A percentile compares a stretch with the other conserved stretches of the same genome.
Conservation (phyloP, 148 eudicot genomes). For the Fallopia convolvulus region DNA sequence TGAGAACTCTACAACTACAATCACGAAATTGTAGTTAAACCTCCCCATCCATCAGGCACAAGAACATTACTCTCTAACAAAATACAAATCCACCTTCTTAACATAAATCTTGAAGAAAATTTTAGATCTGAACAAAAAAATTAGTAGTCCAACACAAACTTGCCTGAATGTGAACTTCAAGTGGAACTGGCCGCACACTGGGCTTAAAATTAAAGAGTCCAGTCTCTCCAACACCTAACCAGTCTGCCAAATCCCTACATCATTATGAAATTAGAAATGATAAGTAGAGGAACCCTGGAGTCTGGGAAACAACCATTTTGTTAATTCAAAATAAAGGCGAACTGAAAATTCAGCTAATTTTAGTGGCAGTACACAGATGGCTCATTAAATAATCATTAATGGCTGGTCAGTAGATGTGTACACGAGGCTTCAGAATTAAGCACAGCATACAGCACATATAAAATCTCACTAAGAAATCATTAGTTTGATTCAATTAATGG, state of each 20-base stretch:
- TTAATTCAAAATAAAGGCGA: neutral
- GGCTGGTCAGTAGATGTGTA: neutral
- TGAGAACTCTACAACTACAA: neutral
- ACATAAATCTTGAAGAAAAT: neutral
- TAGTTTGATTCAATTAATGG: neutral
- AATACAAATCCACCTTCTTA: neutral
- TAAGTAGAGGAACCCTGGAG: neutral
- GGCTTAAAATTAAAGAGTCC: conserved; percentile 97
- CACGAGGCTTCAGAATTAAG: neutral
- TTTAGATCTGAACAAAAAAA: neutral
- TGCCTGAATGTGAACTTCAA: conserved; percentile 95
- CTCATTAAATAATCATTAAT: neutral
- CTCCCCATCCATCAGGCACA: neutral
- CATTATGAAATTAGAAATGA: neutral
- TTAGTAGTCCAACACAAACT: neutral
- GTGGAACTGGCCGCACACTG: conserved; percentile 97
- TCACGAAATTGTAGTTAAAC: neutral
- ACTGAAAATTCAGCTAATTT: neutral
- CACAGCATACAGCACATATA: neutral
- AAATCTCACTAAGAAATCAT: neutral
- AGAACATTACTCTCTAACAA: neutral
- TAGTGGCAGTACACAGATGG: neutral
- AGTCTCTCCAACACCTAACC: conserved; percentile 88
- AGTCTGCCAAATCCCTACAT: conserved; percentile 88
- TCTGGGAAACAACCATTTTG: neutral